Base-by-base conservation (phyloP, 1,284 basidiomycete species). In the Lentinula novae-zelandiae region DNA sequence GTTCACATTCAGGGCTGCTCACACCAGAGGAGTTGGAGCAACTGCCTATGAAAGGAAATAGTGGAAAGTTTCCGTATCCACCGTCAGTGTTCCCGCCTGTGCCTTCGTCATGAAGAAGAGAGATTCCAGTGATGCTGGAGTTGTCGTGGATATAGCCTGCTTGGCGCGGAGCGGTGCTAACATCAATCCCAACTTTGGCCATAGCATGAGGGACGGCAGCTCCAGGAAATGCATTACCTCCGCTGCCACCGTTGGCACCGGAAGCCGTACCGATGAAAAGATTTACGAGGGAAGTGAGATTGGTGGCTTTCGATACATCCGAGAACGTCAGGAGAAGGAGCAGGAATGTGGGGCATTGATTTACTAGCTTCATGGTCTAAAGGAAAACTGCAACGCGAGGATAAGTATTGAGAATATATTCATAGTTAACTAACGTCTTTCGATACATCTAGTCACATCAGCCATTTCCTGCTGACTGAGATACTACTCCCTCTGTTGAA, bases 171-270 rank as follows among this genome's bases (percentile, higher is more conserved):
- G 76, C 71, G 1, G 76, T 77, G 63, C 75, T 76, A 34, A 80
- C 77, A 64, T 82, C 80, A 31, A 81, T 81, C 0, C 79, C 80
- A 57, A 80, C 80, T 69, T 82, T 82, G 7, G 75, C 79, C 80
- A 82, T 81, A 0, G 73, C 80, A 73, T 82, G 79, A 2, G 80
- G 80, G n/a, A 82, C 67, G 20, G 80, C 78, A 27, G 79, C 75
- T 50, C 80, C 80, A 49, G 80, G 80, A 64, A 82, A 81, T 1
- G 69, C 78, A 70, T 81, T 80, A 54, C 80, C 80, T 50, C 79
- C 77, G 60, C 78, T 80, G 3, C 73, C 76, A 52, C 78, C 79
- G 65, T 76, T 75, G 5, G 76, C 75, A 17, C 77, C 76, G 13
- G 79, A 76, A 6, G 75, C 76, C 0, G 80, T 81, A 20, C 79